Evolutionary conservation across 1,139 yeast genomes (phyloP), one percentile per base, ranked within the genome.

Genomic region (Saccharomyces pastorianus): DNA sequence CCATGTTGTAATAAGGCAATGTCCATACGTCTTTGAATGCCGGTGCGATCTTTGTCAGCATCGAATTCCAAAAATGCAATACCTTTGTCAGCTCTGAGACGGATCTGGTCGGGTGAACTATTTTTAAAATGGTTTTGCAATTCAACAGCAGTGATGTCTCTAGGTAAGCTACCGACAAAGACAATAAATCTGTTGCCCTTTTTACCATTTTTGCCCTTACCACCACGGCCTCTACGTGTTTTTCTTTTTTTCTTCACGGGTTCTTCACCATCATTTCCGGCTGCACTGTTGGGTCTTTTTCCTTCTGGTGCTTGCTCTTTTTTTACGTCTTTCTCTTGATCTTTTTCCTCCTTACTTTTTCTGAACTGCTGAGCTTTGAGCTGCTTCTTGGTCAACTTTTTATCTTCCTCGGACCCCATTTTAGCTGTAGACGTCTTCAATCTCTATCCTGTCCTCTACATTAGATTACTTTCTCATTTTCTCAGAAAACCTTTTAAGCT

Each of bases 81-180:
- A 6, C 97, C 97, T 67, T 87, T 88, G 52, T 87, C 95, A 42
- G 76, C 77, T 69, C 98, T 81, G 51, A 88, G 73, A 66, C 99
- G 82, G 56, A 93, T 76, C 57, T 81, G 76, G 64, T 85, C 85
- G 4, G 97, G 97, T 20, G 76, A 73, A 53, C 88, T 77, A 46
- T 83, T 80, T 61, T 83, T 81, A 73, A 93, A 89, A 71, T 91
- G 97, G n/a, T 78, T 73, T 53, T 75, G 72, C 42, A 93, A 70
- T 57, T 87, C 89, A 5, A 79, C 77, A 55, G 80, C 81, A 1
- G 82, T 77, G 28, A 83, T 72, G 58, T 83, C 84, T 69, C 82
- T 88, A 1, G 98, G 96, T 56, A 93, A 75, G 64, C 91, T 90
- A 11, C 99, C 99, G n/a, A 90, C 90, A 71, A 93, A 93, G 47